phyloP scores from a whole-genome alignment of 768 basidiomycete genomes.

The Termitomyces sp. region DNA sequence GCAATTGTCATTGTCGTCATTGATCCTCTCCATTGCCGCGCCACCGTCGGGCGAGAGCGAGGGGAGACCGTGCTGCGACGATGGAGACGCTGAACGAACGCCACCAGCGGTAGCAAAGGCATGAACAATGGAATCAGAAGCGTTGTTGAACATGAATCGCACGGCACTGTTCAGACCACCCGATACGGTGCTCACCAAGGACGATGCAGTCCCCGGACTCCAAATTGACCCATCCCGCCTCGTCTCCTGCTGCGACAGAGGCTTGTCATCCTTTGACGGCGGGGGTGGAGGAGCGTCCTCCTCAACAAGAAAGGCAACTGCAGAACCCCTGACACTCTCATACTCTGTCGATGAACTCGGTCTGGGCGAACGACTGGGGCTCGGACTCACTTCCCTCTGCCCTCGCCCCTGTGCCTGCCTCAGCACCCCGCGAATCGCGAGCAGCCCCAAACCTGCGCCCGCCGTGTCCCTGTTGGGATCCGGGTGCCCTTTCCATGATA shows the following conservation, averaged over 20 bases:
- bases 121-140: not conserved
- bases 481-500: conserved; percentile 55
- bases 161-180: conserved; percentile 53
- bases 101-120: conserved; percentile 16
- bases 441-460: conserved; percentile 16
- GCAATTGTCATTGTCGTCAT: conserved; percentile 33
- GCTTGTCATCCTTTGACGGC: conserved; percentile 15
- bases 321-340: conserved; percentile 3
- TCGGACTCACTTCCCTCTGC: conserved; percentile 26
- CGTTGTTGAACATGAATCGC: conserved; percentile 39
- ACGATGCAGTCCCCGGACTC: conserved; percentile 22
- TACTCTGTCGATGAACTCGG: conserved; percentile 1
- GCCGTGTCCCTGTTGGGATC: conserved; percentile 36
- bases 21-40: conserved; percentile 13
- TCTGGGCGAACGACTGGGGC: no score
- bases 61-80: conserved; percentile 17
- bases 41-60: conserved; percentile 32
- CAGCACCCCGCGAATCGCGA: conserved; percentile 58
- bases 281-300: conserved; percentile 14
- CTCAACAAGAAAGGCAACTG: no score
- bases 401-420: conserved; percentile 24
- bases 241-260: not conserved
- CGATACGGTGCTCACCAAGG: conserved; percentile 42
- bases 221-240: conserved; percentile 1
- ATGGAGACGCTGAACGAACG: conserved; percentile 26